Percentiles rank a stretch among this genome's conserved stretches.
Evolutionary conservation across 129 eudicot genomes (phyloP).

Genomic region (Flaveria sonorensis): DNA sequence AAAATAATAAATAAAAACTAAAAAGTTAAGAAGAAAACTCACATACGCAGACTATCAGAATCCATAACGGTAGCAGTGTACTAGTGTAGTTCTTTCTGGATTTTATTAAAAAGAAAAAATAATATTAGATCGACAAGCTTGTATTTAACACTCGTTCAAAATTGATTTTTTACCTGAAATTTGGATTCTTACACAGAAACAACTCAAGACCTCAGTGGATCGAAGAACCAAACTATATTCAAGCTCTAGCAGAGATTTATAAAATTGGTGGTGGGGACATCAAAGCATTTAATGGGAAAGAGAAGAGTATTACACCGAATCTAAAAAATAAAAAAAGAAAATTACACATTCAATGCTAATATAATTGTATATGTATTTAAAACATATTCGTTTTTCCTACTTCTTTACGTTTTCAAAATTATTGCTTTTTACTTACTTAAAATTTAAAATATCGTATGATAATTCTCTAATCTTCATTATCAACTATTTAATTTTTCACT

Average conservation of each 20-base stretch:
- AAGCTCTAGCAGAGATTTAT: neutral
- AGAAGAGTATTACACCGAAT: neutral
- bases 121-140: no score
- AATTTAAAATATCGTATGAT: no score
- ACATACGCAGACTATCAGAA: neutral
- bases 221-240: neutral
- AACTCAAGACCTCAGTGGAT: neutral
- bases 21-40: slow-evolving; percentile 5
- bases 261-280: neutral
- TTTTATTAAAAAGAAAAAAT: neutral
- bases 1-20: neutral
- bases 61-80: slow-evolving; percentile 6
- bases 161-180: neutral
- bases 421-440: no score
- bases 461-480: no score
- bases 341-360: slow-evolving; percentile 1
- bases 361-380: neutral
- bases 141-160: no score
- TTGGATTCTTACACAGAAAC: neutral
- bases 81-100: slow-evolving; percentile 4
- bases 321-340: neutral
- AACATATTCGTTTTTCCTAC: no score
- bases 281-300: slow-evolving; percentile 10
- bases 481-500: no score
- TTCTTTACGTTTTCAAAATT: no score